A percentile compares a stretch with the other conserved stretches of the same genome.
Conservation (phyloP, 176 grass and related monocot species). For the Zea mays region DNA sequence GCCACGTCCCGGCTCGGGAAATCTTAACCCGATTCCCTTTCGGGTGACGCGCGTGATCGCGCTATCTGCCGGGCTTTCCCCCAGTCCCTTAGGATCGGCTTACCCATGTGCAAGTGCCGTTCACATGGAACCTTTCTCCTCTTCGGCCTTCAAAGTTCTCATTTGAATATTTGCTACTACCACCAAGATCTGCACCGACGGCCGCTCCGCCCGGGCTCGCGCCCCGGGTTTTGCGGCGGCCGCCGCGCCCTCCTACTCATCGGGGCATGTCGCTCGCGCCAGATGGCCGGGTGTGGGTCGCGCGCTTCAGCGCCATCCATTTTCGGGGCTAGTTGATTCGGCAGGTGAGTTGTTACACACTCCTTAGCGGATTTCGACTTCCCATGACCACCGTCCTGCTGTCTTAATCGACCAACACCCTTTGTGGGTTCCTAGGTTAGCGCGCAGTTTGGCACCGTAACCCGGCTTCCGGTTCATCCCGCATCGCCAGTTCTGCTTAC, state of each 20-base stretch:
- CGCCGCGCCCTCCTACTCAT: no score
- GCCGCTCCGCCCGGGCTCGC: slow-evolving; percentile 44
- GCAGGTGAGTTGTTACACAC: slow-evolving; percentile 66
- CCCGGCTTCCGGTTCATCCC: no score
- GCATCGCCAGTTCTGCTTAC: slow-evolving; percentile 77
- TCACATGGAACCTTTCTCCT: slow-evolving; percentile 88
- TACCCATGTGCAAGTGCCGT: slow-evolving; percentile 70
- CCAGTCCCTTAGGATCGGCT: slow-evolving; percentile 62
- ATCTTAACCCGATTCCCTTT: no score
- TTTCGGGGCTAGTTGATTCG: slow-evolving; percentile 76
- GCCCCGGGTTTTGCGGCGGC: no score
- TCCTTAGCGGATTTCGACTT: slow-evolving; percentile 54
- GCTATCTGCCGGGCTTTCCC: no score
- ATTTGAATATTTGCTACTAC: slow-evolving; percentile 92
- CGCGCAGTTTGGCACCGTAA: no score
- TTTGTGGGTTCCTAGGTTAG: slow-evolving; percentile 3
- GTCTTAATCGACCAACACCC: no score
- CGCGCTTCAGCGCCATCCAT: slow-evolving; percentile 48
- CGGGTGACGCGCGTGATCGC: no score
- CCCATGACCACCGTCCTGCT: slow-evolving; percentile 38
- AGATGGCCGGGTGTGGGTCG: no score
- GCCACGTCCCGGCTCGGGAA: no score
- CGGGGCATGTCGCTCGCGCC: no score
- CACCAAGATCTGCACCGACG: slow-evolving; percentile 77
- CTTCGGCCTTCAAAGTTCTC: slow-evolving; percentile 81